Conservation (phyloP, 2,329 filamentous ascomycete species). For the Aureobasidium sp. region DNA sequence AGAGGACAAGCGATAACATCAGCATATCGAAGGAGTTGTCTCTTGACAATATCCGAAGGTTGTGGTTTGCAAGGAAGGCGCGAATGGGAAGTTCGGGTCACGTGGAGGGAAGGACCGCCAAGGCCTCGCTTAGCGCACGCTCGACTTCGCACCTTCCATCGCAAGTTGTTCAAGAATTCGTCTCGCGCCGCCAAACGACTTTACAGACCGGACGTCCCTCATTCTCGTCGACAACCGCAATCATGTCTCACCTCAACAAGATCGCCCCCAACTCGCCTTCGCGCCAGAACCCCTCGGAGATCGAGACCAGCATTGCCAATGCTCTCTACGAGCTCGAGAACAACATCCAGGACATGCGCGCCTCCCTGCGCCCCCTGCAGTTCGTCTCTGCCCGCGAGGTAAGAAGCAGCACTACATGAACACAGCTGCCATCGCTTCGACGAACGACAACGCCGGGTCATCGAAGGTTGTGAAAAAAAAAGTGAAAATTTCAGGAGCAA, state of each 20-base stretch:
- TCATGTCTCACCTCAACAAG: conserved; percentile 77
- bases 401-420: conserved; percentile 45
- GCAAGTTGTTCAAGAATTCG: conserved; percentile 8
- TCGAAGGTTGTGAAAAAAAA: conserved; percentile 10
- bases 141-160: not conserved
- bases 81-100: not conserved
- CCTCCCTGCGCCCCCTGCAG: conserved; percentile 92
- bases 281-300: conserved; percentile 91
- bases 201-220: conserved; percentile 14
- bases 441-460: conserved; percentile 12
- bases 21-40: not conserved
- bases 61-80: not conserved
- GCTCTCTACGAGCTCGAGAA: conserved; percentile 98
- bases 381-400: conserved; percentile 99
- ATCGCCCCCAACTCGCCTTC: conserved; percentile 96
- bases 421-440: conserved; percentile 9
- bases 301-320: conserved; percentile 93
- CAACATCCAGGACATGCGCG: conserved; percentile 98
- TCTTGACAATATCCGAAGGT: not conserved
- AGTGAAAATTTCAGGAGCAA: not conserved
- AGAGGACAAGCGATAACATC: not conserved
- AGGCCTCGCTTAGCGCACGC: conserved; percentile 7
- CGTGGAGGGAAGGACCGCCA: not conserved
- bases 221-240: conserved; percentile 31
- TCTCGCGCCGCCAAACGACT: conserved; percentile 15